Evolutionary conservation across 2,329 filamentous ascomycete species (phyloP), one percentile per base, ranked within the genome.

Genomic region (Xylariaceae sp.): DNA sequence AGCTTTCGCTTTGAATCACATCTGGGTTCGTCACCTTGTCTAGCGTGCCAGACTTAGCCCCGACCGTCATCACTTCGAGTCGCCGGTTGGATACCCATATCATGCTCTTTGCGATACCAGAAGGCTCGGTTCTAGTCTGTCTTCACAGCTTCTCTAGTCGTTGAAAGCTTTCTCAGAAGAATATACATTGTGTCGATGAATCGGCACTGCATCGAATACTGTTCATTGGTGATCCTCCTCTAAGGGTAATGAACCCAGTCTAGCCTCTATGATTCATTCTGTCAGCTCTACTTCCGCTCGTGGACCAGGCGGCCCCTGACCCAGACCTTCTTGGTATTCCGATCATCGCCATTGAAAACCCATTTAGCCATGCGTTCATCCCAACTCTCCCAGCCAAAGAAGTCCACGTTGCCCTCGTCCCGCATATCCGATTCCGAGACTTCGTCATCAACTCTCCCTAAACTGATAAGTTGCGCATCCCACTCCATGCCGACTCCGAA

Each of bases 301-400:
- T 95, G 89, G 36, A 96, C 93, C 62, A 94, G 64, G 49, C 81
- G 69, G 3, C 93, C 93, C 60, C 76, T 81, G 2, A 97, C 89
- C 91, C 91, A 98, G 4, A 98, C 93, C 52, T 76, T 81, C 54
- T 75, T 76, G 3, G 89, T 91, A 63, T 97, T 97, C 52, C 91
- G 74, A 66, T 97, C 93, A 69, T 97, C 90, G 0, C 93, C 93
- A 51, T 80, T 86, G 66, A 87, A 98, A 47, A 97, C 72, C 93
- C 93, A 98, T 72, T 98, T 98, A 39, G 88, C 87, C 9, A 97
- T 68, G 57, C 73, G 79, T 56, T 97, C 88, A 30, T 85, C 79
- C 88, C 87, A 94, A n/a, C 60, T 78, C 74, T 97, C 91, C 78
- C 84, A 89, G 1, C 89, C 90, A 69, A 96, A 98, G 0, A 96